Base-by-base conservation (phyloP, 2,329 filamentous ascomycete genomes). In the Ascochyta pisi region DNA sequence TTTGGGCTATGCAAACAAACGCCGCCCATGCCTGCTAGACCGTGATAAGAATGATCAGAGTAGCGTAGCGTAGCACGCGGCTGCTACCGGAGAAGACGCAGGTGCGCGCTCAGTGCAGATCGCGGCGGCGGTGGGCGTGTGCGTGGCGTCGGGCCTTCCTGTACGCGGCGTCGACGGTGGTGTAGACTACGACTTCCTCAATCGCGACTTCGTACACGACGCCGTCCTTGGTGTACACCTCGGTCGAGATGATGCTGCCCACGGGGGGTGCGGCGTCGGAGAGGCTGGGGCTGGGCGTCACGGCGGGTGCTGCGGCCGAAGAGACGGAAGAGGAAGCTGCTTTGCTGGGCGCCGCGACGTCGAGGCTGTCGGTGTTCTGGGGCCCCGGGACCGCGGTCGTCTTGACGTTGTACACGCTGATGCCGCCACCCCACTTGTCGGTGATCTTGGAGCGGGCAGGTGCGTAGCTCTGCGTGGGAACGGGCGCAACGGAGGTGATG, bases 121-220 rank as follows among this genome's bases (percentile, higher is more conserved):
- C 60, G 31, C 62, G 66, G 34, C 66, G 60, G 41, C 63, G 60
- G 40, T 63, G 57, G 24, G 57, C 62, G 24, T 69, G 64, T 29
- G 61, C 37, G 61, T 73, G 73, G 40, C 67, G 64, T 39, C 60
- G 67, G 51, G 54, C 63, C 54, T 64, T 62, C 19, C 57, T 62
- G 22, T 63, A 60, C 1, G 66, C 61, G 3, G 69, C 64, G 13
- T 68, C 66, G 4, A 73, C 75, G 6, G 77, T 80, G 49, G 79
- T 75, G 24, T 73, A 78, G 38, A 80, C 66, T 16, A 76, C 69
- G 34, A 77, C 70, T 64, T 82, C 71, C 68, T 78, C 74, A 57
- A 81, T 76, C 44, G 73, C 74, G 41, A 81, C 67, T 63, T 80
- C 77, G 64, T 79, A 74, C 40, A 81, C 78, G 54, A 75, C 68